A percentile compares a stretch with the other conserved stretches of the same genome.
Evolutionary conservation across 1,284 basidiomycete species (phyloP).

Genomic region (Tausonia pullulans): DNA sequence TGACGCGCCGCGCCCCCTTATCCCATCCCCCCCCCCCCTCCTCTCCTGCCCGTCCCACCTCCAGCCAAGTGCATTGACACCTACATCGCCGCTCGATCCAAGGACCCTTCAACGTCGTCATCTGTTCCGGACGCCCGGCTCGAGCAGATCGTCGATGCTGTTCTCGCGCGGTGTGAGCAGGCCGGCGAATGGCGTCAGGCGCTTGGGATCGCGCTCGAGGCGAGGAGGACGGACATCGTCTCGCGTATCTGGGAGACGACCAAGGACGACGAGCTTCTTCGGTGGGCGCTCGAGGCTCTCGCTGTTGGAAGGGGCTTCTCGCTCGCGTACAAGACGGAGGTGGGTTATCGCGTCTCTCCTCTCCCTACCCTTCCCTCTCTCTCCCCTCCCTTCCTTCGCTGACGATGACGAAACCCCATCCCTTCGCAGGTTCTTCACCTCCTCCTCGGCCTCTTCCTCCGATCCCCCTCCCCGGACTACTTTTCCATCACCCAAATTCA

Average conservation of each 20-base stretch:
- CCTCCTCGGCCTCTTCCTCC: constrained; percentile 68
- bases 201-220: constrained; percentile 84
- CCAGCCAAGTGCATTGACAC: constrained; percentile 86
- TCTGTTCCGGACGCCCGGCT: constrained; percentile 50
- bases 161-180: constrained; percentile 68
- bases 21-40: no score
- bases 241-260: constrained; percentile 54
- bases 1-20: background rate
- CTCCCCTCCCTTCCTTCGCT: background rate
- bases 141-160: constrained; percentile 71
- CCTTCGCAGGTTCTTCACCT: constrained; percentile 35
- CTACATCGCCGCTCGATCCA: constrained; percentile 50
- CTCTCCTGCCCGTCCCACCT: no score
- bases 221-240: constrained; percentile 73
- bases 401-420: background rate
- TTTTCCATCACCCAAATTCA: constrained; percentile 74
- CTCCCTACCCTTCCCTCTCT: background rate
- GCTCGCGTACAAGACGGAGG: constrained; percentile 67
- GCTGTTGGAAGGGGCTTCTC: constrained; percentile 66
- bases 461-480: constrained; percentile 53
- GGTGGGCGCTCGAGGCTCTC: constrained; percentile 82
- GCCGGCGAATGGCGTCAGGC: constrained; percentile 77
- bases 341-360: constrained; percentile 29
- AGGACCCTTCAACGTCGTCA: constrained; percentile 40
- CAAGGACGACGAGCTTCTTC: constrained; percentile 61